Evolutionary conservation across 2,329 filamentous ascomycete genomes (phyloP).

Genomic region (Chaetomiaceae sp.): DNA sequence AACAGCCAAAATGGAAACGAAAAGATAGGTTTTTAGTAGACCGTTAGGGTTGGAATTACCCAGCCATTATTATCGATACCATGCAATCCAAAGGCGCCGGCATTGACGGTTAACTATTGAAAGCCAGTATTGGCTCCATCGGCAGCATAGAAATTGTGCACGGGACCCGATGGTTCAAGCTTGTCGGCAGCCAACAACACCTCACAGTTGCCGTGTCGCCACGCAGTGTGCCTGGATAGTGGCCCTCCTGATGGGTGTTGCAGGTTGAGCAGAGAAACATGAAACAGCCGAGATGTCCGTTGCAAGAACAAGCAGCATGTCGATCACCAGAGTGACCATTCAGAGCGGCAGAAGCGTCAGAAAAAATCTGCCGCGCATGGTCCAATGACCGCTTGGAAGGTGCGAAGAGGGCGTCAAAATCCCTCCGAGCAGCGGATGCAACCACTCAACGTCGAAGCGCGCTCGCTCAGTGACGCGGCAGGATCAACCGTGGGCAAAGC

Average conservation of each 20-base stretch:
- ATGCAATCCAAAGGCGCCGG: slow-evolving; percentile 16
- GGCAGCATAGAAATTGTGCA: background rate
- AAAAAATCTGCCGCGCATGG: slow-evolving; percentile 6
- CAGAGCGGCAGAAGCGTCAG: slow-evolving; percentile 12
- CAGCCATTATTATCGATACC: slow-evolving; percentile 5
- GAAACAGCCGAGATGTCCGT: slow-evolving; percentile 22
- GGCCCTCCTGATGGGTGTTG: background rate
- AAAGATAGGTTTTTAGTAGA: no score
- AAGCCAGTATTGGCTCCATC: background rate
- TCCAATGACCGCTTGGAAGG: slow-evolving; percentile 20
- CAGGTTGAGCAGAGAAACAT: slow-evolving; percentile 21
- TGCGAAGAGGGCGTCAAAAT: slow-evolving; percentile 8
- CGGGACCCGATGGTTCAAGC: background rate
- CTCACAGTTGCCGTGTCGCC: background rate
- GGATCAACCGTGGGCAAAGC: background rate
- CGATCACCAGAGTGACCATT: slow-evolving; percentile 20
- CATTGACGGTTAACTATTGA: no score
- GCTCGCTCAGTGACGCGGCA: slow-evolving; percentile 11
- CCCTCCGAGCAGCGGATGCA: slow-evolving; percentile 20
- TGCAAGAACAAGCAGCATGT: slow-evolving; percentile 9
- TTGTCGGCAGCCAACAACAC: background rate
- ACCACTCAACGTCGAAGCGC: slow-evolving; percentile 23
- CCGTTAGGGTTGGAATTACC: no score
- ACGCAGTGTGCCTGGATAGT: background rate
- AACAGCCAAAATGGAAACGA: slow-evolving; percentile 8